phyloP scores from a whole-genome alignment of 352 stramenopile genomes.

The Phytophthora chlamydospora region DNA sequence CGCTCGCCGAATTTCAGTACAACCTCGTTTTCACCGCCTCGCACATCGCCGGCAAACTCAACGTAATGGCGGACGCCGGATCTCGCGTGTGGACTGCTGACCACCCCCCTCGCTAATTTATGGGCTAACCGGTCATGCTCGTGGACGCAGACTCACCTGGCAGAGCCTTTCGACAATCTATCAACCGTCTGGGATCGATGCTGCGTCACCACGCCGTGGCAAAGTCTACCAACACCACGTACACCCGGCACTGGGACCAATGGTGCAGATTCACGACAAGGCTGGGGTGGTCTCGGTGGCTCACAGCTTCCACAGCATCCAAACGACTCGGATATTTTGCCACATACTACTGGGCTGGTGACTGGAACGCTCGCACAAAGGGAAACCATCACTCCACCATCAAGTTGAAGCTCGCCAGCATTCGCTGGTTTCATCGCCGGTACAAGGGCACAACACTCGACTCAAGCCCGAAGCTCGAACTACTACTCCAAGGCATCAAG shows the following conservation, averaged over 20 bases:
- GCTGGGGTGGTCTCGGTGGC: constrained; percentile 21
- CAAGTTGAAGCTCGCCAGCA: constrained; percentile 1
- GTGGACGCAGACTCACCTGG: constrained; percentile 17
- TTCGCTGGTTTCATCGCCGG: constrained; percentile 11
- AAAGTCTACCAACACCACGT: constrained; percentile 19
- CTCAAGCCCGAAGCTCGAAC: neutral
- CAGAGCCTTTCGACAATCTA: constrained; percentile 22
- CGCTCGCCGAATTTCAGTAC: constrained; percentile 28
- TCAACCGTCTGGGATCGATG: constrained; percentile 20
- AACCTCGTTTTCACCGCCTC: constrained; percentile 13
- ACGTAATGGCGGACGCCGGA: constrained; percentile 20
- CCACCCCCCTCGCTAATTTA: neutral
- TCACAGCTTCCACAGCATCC: too few species aligned
- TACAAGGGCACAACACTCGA: neutral
- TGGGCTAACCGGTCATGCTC: constrained; percentile 17
- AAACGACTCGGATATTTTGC: too few species aligned
- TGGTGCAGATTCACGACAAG: constrained; percentile 17
- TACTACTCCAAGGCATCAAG: constrained; percentile 10
- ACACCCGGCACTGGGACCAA: constrained; percentile 15
- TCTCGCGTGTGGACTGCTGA: constrained; percentile 15
- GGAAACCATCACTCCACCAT: constrained; percentile 11
- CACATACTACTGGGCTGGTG: too few species aligned
- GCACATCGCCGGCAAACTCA: constrained; percentile 26
- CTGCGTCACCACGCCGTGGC: constrained; percentile 11
- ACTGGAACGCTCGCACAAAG: neutral